Evolutionary conservation across 2,329 filamentous ascomycete species (phyloP).

Genomic region (Cladosporium halotolerans): DNA sequence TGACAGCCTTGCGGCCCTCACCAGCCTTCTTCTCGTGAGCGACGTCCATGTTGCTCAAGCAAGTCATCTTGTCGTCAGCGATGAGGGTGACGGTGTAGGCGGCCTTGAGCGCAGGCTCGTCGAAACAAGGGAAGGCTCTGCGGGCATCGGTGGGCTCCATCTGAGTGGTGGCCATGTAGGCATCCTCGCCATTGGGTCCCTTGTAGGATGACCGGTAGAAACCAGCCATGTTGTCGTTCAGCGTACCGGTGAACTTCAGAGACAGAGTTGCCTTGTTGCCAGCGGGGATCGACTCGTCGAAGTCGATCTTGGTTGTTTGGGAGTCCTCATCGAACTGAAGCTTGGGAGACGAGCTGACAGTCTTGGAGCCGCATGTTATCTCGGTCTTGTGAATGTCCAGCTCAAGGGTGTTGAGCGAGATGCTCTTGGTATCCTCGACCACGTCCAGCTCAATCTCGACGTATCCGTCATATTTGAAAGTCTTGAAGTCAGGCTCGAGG

Average conservation of each 20-base stretch:
- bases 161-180: conserved; percentile 83
- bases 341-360: conserved; percentile 56
- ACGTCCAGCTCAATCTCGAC: conserved; percentile 87
- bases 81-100: conserved; percentile 87
- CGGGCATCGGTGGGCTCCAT: conserved; percentile 95
- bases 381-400: conserved; percentile 73
- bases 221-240: conserved; percentile 95
- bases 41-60: conserved; percentile 95
- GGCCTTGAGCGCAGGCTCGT: conserved; percentile 90
- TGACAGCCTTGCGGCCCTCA: conserved; percentile 73
- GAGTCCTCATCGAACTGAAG: conserved; percentile 70
- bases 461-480: conserved; percentile 77
- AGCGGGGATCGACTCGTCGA: conserved; percentile 65
- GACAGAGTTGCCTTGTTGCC: conserved; percentile 72
- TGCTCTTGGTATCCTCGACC: conserved; percentile 72
- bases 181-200: conserved; percentile 67
- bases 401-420: conserved; percentile 83
- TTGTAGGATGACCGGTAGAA: conserved; percentile 97
- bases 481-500: conserved; percentile 83
- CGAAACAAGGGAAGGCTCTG: conserved; percentile 91
- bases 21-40: conserved; percentile 68
- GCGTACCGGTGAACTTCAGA: conserved; percentile 68
- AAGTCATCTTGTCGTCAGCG: conserved; percentile 84
- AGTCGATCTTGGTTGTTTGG: conserved; percentile 76
- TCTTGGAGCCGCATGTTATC: conserved; percentile 55